Evolutionary conservation across 2,329 filamentous ascomycete genomes (phyloP).

Genomic region (Fusarium concolor): DNA sequence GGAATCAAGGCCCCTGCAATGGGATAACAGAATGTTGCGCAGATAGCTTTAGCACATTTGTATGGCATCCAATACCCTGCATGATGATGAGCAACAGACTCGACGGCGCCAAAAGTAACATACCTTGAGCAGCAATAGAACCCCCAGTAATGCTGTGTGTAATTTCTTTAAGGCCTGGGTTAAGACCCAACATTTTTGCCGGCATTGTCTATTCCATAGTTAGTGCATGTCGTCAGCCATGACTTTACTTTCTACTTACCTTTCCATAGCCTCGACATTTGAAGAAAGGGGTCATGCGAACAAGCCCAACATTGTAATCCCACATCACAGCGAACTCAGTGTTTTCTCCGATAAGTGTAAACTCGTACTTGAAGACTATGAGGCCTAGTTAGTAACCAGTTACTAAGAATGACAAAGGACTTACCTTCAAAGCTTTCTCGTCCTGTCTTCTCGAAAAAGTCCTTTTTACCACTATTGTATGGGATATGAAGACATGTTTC

Average conservation of each 20-base stretch:
- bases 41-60: constrained; percentile 84
- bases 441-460: constrained; percentile 86
- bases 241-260: constrained; percentile 60
- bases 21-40: constrained; percentile 86
- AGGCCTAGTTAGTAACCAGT: constrained; percentile 27
- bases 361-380: constrained; percentile 69
- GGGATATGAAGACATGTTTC: constrained; percentile 81
- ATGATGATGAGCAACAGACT: constrained; percentile 20
- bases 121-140: constrained; percentile 89
- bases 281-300: constrained; percentile 94
- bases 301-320: constrained; percentile 96
- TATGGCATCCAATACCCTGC: constrained; percentile 98
- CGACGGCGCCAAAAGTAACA: neutral
- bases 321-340: constrained; percentile 85
- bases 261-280: constrained; percentile 90
- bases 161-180: constrained; percentile 87
- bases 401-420: constrained; percentile 10
- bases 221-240: constrained; percentile 8
- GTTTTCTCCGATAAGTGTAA: constrained; percentile 75
- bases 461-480: constrained; percentile 94
- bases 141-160: constrained; percentile 96
- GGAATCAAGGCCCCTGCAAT: constrained; percentile 90
- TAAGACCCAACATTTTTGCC: constrained; percentile 82
- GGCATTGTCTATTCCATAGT: constrained; percentile 78
- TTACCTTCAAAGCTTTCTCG: constrained; percentile 89